phyloP scores from a whole-genome alignment of 257 asterid genomes.

The Rubia yunnanensis region DNA sequence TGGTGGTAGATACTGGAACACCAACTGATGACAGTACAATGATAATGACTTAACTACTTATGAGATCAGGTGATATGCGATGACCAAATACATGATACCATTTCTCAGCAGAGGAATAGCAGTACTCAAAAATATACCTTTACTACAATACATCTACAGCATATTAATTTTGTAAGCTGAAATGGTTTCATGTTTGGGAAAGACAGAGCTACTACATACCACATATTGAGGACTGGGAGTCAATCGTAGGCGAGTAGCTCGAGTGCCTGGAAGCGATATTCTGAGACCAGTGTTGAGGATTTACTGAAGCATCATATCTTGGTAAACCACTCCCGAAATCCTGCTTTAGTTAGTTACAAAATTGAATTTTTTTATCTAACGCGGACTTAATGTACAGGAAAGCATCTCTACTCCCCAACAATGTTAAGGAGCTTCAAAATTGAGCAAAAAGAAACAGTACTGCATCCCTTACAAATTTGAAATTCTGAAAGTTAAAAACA shows the following conservation, averaged over 20 bases:
- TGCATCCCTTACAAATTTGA: background rate
- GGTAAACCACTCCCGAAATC: conserved; percentile 32
- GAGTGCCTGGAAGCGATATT: conserved; percentile 27
- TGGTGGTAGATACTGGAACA: conserved; percentile 50
- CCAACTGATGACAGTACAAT: conserved; percentile 29
- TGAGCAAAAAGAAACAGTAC: background rate
- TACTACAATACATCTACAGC: background rate
- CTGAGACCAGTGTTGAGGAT: conserved; percentile 28
- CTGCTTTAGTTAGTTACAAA: conserved; percentile 20
- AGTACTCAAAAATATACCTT: background rate
- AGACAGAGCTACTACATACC: conserved; percentile 27
- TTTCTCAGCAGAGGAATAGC: background rate
- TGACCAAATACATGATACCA: background rate
- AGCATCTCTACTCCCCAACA: background rate
- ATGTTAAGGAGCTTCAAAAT: background rate
- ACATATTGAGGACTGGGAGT: conserved; percentile 64
- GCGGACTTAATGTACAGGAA: background rate
- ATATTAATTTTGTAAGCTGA: background rate
- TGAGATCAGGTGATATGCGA: background rate
- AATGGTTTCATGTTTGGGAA: background rate
- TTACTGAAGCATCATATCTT: conserved; percentile 22
- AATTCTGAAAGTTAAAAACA: background rate
- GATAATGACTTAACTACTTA: background rate
- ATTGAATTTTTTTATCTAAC: background rate
- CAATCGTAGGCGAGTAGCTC: conserved; percentile 33